Percentiles rank a stretch among this genome's conserved stretches.
phyloP scores from a whole-genome alignment of 352 stramenopile genomes.

The Globisporangium recalcitrans region DNA sequence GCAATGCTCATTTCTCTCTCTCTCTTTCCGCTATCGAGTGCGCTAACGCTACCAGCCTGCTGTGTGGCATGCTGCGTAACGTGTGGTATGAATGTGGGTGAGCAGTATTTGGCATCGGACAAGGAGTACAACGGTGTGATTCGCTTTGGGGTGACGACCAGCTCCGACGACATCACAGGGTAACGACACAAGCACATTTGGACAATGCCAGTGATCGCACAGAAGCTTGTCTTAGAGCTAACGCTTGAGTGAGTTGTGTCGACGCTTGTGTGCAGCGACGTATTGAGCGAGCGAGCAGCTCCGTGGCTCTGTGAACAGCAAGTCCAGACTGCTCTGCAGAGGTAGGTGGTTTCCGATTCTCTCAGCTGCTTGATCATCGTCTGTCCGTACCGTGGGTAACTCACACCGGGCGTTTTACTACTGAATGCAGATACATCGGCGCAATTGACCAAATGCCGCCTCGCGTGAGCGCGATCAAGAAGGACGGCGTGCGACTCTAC shows the following conservation, averaged over 20 bases:
- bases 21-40: neutral
- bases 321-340: constrained; percentile 34
- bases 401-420: neutral
- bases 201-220: neutral
- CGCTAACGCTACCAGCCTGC: neutral
- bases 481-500: constrained; percentile 75
- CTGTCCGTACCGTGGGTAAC: neutral
- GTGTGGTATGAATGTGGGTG: neutral
- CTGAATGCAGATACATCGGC: constrained; percentile 54
- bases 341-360: constrained; percentile 21
- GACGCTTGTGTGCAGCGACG: constrained; percentile 21
- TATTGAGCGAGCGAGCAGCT: constrained; percentile 42
- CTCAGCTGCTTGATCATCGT: neutral
- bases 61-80: neutral
- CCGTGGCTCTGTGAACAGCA: constrained; percentile 49
- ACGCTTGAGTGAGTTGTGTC: too few relatives aligned
- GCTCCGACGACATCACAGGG: constrained; percentile 81
- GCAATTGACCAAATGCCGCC: constrained; percentile 74
- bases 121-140: constrained; percentile 79
- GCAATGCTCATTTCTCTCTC: neutral
- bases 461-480: constrained; percentile 75
- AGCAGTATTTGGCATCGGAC: constrained; percentile 50
- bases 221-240: neutral
- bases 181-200: constrained; percentile 10
- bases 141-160: constrained; percentile 72